A percentile compares a stretch with the other conserved stretches of the same genome.
These are phyloP conservation scores for Albifimbria verrucaria DNA, from an alignment of 2,329 filamentous ascomycete species.

Conservation along the genomic window DNA sequence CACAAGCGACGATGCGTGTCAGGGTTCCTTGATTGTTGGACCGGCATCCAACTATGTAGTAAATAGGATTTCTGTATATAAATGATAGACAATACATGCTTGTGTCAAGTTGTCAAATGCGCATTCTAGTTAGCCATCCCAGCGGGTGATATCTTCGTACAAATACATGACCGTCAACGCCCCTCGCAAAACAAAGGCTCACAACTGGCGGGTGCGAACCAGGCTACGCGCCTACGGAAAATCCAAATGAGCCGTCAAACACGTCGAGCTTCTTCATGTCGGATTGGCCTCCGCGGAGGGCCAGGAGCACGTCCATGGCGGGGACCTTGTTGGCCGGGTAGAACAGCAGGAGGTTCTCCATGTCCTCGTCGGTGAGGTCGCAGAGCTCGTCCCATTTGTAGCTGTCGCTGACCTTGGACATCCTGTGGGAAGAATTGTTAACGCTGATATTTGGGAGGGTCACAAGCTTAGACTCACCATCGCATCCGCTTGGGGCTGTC, in stretches of 20 bases:
- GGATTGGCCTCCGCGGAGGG: constrained; percentile 44
- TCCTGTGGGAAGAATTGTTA: constrained; percentile 50
- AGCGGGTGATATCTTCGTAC: background rate
- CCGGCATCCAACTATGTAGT: too few relatives aligned
- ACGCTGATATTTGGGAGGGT: background rate
- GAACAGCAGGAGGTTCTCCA: constrained; percentile 77
- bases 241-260: constrained; percentile 59
- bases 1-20: too few relatives aligned
- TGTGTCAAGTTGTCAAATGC: background rate
- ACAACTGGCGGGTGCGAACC: background rate
- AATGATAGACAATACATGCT: background rate
- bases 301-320: constrained; percentile 50
- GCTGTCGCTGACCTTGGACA: constrained; percentile 84
- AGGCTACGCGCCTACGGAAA: constrained; percentile 45
- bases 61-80: background rate
- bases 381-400: constrained; percentile 85
- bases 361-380: constrained; percentile 76
- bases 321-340: constrained; percentile 61
- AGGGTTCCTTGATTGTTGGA: too few relatives aligned
- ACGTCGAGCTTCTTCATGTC: constrained; percentile 46
- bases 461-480: constrained; percentile 54
- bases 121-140: background rate
- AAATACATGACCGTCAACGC: background rate
- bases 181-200: background rate
- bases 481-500: constrained; percentile 87